Conservation (phyloP, 768 basidiomycete species). For the Termitomyces heimii region DNA sequence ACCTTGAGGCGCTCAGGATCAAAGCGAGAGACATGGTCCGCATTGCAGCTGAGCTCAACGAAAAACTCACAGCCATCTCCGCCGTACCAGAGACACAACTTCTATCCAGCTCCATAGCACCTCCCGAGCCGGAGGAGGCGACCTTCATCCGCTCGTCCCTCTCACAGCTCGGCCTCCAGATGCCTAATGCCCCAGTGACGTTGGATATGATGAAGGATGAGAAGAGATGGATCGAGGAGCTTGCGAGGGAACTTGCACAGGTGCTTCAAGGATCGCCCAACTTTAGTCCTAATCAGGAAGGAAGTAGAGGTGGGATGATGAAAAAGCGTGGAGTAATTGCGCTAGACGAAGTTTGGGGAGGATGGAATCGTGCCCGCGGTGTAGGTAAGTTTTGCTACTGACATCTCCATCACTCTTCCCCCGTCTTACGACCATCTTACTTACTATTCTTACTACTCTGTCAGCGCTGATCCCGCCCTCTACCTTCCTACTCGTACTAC, state of each 20-base stretch:
- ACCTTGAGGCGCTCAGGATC: constrained; percentile 85
- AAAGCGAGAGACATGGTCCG: constrained; percentile 92
- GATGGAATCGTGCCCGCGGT: constrained; percentile 91
- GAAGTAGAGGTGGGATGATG: constrained; percentile 63
- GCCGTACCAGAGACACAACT: constrained; percentile 13
- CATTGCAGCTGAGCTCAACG: constrained; percentile 83
- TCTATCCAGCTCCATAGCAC: constrained; percentile 18
- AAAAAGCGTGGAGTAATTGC: constrained; percentile 73
- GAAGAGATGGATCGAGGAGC: constrained; percentile 66
- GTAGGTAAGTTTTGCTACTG: constrained; percentile 54
- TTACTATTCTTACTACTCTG: neutral
- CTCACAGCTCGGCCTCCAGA: constrained; percentile 81
- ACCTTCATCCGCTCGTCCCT: constrained; percentile 86
- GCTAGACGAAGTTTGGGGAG: constrained; percentile 91
- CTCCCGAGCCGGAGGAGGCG: constrained; percentile 69
- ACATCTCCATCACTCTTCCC: neutral
- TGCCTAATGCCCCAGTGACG: constrained; percentile 77
- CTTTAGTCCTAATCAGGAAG: constrained; percentile 12
- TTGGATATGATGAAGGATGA: constrained; percentile 86
- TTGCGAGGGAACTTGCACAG: constrained; percentile 76
- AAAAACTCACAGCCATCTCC: constrained; percentile 55
- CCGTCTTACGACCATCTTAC: neutral
- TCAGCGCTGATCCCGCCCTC: constrained; percentile 86
- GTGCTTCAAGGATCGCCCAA: constrained; percentile 52
- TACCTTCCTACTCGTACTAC: constrained; percentile 73